Base-by-base conservation (phyloP, 1,284 basidiomycete species). In the Schizophyllum commune region DNA sequence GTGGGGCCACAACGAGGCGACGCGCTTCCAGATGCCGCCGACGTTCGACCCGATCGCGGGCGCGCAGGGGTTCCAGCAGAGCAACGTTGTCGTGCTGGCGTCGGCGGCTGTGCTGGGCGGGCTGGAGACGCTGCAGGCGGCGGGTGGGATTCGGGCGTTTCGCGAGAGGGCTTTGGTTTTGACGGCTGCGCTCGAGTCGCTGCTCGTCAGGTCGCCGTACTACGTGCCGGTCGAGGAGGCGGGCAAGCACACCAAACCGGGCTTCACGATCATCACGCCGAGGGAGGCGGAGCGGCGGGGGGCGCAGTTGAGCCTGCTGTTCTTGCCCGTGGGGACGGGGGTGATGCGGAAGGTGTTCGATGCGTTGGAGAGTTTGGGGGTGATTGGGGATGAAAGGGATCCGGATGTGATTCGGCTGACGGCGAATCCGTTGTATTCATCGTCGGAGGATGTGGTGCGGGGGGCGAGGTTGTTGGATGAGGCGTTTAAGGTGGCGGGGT, bases 61-160 rank as follows among this genome's bases (percentile, higher is more conserved):
- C 57, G 97, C 97, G 1, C 91, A 94, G 71, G 96, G 96, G 33
- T 98, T 92, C 78, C 94, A 98, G 72, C 90, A 96, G 72, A 97
- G 94, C 32, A 98, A 97, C 75, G 95, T 96, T 2, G 89, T 86
- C 62, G 85, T 92, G 52, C 78, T 99, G 61, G 84, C 88, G 56
- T 82, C 91, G 1, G 89, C 88, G 61, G 83, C 93, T 3, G 81
- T 97, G 7, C 79, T 94, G 21, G 92, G 93, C 2, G 88, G 92
- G 52, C 79, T 97, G 32, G 82, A 90, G 69, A 73, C 92, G n/a
- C 91, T 96, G 75, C 80, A 88, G 67, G 80, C 83, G 67, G 88
- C 81, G 5, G 91, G 91, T 47, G 89, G 90, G 74, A 88, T 96
- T 77, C 68, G 66, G 9, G 76, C 83, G 17, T 71, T 96, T 51